These are phyloP conservation scores for Chaetomium fimeti DNA, from an alignment of 495 filamentous ascomycete genomes.

Conservation along the genomic window DNA sequence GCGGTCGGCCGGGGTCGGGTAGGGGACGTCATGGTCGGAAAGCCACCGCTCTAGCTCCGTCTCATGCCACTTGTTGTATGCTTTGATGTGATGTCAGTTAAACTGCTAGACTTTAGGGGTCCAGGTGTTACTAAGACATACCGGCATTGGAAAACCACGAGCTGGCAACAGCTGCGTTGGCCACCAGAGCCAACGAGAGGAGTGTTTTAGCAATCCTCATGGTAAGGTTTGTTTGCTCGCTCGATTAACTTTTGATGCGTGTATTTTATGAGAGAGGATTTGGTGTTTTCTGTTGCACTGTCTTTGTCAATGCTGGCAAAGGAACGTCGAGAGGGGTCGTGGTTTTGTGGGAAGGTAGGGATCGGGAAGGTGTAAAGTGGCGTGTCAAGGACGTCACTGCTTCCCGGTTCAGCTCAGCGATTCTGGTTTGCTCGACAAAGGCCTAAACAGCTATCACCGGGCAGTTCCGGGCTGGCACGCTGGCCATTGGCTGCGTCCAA, in stretches of 20 bases:
- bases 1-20: conserved; percentile 79
- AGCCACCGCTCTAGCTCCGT: conserved; percentile 98
- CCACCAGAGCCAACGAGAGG: conserved; percentile 68
- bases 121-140: conserved; percentile 45
- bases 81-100: conserved; percentile 32
- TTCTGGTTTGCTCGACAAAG: conserved; percentile 4
- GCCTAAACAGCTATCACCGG: neutral
- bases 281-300: conserved; percentile 13
- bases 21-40: conserved; percentile 86
- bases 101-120: neutral
- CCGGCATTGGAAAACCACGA: conserved; percentile 83
- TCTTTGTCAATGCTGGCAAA: neutral
- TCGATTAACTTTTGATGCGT: conserved; percentile 10
- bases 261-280: conserved; percentile 1
- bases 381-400: conserved; percentile 34
- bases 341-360: conserved; percentile 10
- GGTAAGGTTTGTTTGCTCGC: conserved; percentile 26
- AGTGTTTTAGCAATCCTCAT: conserved; percentile 77
- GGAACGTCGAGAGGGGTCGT: conserved; percentile 5
- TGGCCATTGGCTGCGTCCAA: no score
- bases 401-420: conserved; percentile 17
- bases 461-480: neutral
- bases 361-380: conserved; percentile 6
- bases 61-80: conserved; percentile 98
- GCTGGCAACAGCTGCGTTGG: conserved; percentile 65